Conservation (phyloP, 2,329 filamentous ascomycete genomes). For the Capronia epimyces region DNA sequence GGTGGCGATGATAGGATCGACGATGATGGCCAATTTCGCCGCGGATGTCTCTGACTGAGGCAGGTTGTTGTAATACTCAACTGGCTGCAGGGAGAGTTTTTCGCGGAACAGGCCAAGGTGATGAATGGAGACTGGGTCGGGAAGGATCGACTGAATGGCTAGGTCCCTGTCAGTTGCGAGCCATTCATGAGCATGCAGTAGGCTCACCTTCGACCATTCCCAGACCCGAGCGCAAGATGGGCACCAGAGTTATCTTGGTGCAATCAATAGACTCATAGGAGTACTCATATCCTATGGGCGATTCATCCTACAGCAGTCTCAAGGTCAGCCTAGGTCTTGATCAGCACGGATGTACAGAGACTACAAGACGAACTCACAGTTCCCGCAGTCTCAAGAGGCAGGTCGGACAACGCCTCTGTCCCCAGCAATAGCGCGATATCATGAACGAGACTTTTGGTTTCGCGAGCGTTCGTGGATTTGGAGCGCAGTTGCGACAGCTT, state of each 20-base stretch:
- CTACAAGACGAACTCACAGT: constrained; percentile 51
- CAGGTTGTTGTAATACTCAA: constrained; percentile 98
- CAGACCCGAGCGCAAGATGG: constrained; percentile 85
- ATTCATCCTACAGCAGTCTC: constrained; percentile 58
- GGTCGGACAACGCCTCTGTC: constrained; percentile 67
- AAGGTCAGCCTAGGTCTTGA: constrained; percentile 14
- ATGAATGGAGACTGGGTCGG: constrained; percentile 72
- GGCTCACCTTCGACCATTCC: constrained; percentile 76
- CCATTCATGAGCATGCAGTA: background rate
- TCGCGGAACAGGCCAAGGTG: constrained; percentile 94
- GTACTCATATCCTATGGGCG: constrained; percentile 73
- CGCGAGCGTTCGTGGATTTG: constrained; percentile 60
- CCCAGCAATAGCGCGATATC: constrained; percentile 80
- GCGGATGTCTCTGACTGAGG: constrained; percentile 44
- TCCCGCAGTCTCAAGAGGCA: constrained; percentile 54
- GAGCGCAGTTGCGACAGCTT: constrained; percentile 90
- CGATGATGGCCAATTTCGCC: constrained; percentile 66
- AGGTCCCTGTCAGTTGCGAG: constrained; percentile 13
- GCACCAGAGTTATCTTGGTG: constrained; percentile 69
- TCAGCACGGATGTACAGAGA: constrained; percentile 7
- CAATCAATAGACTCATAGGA: constrained; percentile 60
- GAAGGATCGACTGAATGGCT: constrained; percentile 79
- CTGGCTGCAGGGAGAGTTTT: constrained; percentile 75
- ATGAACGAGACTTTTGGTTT: constrained; percentile 76
- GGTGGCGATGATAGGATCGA: constrained; percentile 91